A percentile compares a stretch with the other conserved stretches of the same genome.
phyloP scores from a whole-genome alignment of 495 filamentous ascomycete species.

The Pseudoneurospora amorphoporcata region DNA sequence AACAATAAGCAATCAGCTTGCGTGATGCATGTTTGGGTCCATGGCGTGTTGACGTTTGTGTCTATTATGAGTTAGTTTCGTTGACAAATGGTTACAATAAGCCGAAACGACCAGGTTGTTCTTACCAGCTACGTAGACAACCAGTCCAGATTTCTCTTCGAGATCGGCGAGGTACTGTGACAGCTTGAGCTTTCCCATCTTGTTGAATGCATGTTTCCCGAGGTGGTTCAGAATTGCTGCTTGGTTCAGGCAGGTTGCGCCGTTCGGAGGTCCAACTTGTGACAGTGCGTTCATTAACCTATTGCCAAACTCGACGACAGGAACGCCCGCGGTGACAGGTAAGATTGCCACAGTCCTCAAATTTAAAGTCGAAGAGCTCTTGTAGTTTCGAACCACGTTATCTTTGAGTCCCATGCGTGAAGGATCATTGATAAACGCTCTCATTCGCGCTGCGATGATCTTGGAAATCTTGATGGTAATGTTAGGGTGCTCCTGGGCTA shows the following conservation, averaged over 20 bases:
- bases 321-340: conserved; percentile 83
- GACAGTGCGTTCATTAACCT: conserved; percentile 76
- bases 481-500: conserved; percentile 91
- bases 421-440: conserved; percentile 73
- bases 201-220: conserved; percentile 89
- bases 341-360: conserved; percentile 86
- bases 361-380: conserved; percentile 78
- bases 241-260: conserved; percentile 88
- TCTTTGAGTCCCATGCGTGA: conserved; percentile 31
- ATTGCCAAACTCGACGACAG: conserved; percentile 89
- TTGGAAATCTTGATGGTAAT: conserved; percentile 99
- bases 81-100: neutral
- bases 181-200: conserved; percentile 93
- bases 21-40: conserved; percentile 95
- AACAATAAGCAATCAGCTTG: conserved; percentile 94
- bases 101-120: conserved; percentile 3
- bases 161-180: conserved; percentile 94
- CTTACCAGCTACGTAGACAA: conserved; percentile 86
- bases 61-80: conserved; percentile 36
- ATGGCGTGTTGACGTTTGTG: conserved; percentile 89
- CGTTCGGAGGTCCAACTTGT: conserved; percentile 80
- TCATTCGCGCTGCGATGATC: conserved; percentile 93
- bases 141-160: conserved; percentile 93
- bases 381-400: conserved; percentile 45
- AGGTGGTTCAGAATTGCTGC: conserved; percentile 88